A percentile compares a stretch with the other conserved stretches of the same genome.
These are phyloP conservation scores for Carex arenaria DNA, from an alignment of 202 grass and related monocot species.

Conservation along the genomic window DNA sequence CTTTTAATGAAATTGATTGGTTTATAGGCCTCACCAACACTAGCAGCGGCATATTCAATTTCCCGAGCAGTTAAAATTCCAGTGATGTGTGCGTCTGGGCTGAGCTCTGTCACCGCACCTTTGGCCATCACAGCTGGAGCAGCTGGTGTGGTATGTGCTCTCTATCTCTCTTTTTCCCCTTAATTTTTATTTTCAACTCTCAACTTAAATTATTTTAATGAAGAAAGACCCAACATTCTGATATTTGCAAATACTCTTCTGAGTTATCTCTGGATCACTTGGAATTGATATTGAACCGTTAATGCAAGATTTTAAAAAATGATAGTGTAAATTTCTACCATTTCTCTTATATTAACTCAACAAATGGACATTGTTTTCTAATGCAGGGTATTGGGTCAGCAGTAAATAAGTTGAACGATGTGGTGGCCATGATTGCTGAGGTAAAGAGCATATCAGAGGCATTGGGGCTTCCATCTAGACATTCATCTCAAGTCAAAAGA, in stretches of 20 bases:
- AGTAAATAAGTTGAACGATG: constrained; percentile 66
- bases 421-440: constrained; percentile 76
- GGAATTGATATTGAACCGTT: neutral
- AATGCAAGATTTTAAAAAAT: neutral
- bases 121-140: constrained; percentile 89
- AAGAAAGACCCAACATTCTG: neutral
- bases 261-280: neutral
- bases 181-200: neutral
- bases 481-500: constrained; percentile 32
- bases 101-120: constrained; percentile 87
- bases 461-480: constrained; percentile 35
- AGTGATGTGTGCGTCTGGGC: constrained; percentile 89
- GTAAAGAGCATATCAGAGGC: constrained; percentile 66
- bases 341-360: neutral
- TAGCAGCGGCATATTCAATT: constrained; percentile 85
- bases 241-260: neutral
- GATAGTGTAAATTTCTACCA: neutral
- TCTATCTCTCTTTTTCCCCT: neutral
- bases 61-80: constrained; percentile 76
- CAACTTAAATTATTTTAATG: neutral
- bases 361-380: neutral
- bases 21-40: constrained; percentile 77
- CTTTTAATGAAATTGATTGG: neutral
- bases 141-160: constrained; percentile 61
- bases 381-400: constrained; percentile 72